phyloP scores from a whole-genome alignment of 495 filamentous ascomycete genomes.

The Aspergillus avenaceus region DNA sequence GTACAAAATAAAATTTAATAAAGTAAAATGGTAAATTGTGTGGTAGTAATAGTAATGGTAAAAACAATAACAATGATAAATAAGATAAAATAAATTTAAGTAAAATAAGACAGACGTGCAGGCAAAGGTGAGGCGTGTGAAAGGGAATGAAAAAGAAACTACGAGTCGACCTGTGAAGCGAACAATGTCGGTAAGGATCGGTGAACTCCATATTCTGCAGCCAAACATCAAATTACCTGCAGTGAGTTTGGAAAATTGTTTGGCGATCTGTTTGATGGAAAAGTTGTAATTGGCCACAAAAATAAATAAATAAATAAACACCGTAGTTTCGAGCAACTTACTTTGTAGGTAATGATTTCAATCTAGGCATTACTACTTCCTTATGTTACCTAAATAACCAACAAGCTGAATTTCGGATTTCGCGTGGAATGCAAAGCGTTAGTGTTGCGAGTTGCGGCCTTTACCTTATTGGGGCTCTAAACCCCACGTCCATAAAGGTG shows the following conservation, averaged over 20 bases:
- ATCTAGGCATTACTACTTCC: not conserved
- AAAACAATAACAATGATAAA: too few relatives aligned
- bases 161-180: slow-evolving; percentile 5
- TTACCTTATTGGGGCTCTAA: slow-evolving; percentile 1
- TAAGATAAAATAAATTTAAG: too few relatives aligned
- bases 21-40: too few relatives aligned
- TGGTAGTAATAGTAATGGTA: too few relatives aligned
- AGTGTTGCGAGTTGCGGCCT: not conserved
- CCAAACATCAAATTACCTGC: slow-evolving; percentile 10
- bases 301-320: too few relatives aligned
- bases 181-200: slow-evolving; percentile 12
- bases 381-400: not conserved
- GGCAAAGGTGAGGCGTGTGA: not conserved
- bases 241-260: slow-evolving; percentile 6
- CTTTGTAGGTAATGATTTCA: too few relatives aligned
- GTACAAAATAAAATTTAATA: too few relatives aligned
- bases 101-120: not conserved
- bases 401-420: not conserved
- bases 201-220: slow-evolving; percentile 12
- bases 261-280: slow-evolving; percentile 4
- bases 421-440: not conserved
- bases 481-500: slow-evolving; percentile 4
- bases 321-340: too few relatives aligned
- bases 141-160: not conserved
- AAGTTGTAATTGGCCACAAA: not conserved